Evolutionary conservation across 441 rosid species (phyloP), one percentile per base, ranked within the genome.

Genomic region (Gossypium schwendimanii): DNA sequence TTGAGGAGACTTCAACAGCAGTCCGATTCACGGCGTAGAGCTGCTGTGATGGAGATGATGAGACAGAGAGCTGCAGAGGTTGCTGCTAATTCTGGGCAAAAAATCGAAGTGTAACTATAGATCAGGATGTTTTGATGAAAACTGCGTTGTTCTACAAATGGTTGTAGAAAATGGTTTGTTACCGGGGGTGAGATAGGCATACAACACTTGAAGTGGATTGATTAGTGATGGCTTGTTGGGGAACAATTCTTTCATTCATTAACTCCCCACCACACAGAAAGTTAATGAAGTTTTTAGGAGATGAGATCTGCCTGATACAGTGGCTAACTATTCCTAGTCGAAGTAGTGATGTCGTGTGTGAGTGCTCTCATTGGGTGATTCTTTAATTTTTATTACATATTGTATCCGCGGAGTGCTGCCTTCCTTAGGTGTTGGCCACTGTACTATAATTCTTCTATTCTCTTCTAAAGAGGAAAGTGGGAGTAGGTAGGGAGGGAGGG

Each of bases 31-130:
- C 83, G 99, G 62, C 88, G 99, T 6, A 89, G 99, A 82, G 98
- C 97, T 71, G 99, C 99, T 72, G 98, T 96, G 73, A 96, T 90
- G 97, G 98, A 96, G 87, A 96, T 96, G 99, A 93, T 96, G 99
- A 91, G 99, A 78, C 98, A 96, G 81, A 87, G 99, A 83, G 97
- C 98, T 73, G 97, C 98, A 14, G 98, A 96, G 80, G 97, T 96
- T 66, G 97, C 86, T 75, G 89, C 86, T 54, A 84, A 76, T 76
- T 79, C 92, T 0, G 90, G 92, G 62, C 89, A 81, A 91, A 44
- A 67, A 1, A 33, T 65, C 63, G 64, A 41, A 39, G 69, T 82
- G 90, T 87, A 80, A 63, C 84, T 87, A 81, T 69, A 36, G 45
- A 71, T 74, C 70, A 75, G 81, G 81, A 76, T 77, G 73, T 65